Conservation (phyloP, 192 early-diverging fungal species). For the Coemansia sp. region DNA sequence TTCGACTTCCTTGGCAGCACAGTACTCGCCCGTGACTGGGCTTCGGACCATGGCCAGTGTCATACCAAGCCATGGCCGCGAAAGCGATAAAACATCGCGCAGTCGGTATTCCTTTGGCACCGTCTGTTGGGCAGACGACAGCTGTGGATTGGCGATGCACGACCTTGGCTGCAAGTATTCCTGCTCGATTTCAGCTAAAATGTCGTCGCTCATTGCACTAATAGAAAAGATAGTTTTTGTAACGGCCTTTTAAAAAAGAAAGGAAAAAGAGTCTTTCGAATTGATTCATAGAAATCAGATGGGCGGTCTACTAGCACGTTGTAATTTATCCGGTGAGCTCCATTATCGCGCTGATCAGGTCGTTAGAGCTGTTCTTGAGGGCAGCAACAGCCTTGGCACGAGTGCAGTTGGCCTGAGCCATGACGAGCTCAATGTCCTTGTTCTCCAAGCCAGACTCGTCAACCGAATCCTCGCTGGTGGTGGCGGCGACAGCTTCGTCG, state of each 20-base stretch:
- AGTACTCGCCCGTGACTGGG: slow-evolving; percentile 43
- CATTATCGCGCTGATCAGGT: slow-evolving; percentile 99
- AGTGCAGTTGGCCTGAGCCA: slow-evolving; percentile 84
- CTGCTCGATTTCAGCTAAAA: slow-evolving; percentile 31
- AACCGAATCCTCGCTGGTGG: slow-evolving; percentile 69
- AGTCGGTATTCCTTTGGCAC: slow-evolving; percentile 18
- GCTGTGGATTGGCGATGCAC: slow-evolving; percentile 27
- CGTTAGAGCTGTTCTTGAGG: slow-evolving; percentile 81
- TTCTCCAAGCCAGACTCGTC: slow-evolving; percentile 83
- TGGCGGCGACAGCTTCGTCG: slow-evolving; percentile 18
- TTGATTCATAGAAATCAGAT: slow-evolving; percentile 7
- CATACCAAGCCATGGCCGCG: slow-evolving; percentile 23
- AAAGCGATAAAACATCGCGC: slow-evolving; percentile 26
- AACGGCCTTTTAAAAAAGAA: no score
- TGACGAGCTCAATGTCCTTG: slow-evolving; percentile 94
- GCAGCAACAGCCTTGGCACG: slow-evolving; percentile 91
- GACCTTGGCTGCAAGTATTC: slow-evolving; percentile 38
- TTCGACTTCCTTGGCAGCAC: slow-evolving; percentile 21
- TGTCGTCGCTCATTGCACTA: slow-evolving; percentile 29
- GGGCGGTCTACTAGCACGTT: background rate
- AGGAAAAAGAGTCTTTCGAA: background rate
- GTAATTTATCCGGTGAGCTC: slow-evolving; percentile 47
- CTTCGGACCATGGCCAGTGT: slow-evolving; percentile 40
- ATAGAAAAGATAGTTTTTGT: background rate
- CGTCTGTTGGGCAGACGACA: slow-evolving; percentile 30